Conservation (phyloP, 495 filamentous ascomycete species). For the Aspergillus nanangensis region DNA sequence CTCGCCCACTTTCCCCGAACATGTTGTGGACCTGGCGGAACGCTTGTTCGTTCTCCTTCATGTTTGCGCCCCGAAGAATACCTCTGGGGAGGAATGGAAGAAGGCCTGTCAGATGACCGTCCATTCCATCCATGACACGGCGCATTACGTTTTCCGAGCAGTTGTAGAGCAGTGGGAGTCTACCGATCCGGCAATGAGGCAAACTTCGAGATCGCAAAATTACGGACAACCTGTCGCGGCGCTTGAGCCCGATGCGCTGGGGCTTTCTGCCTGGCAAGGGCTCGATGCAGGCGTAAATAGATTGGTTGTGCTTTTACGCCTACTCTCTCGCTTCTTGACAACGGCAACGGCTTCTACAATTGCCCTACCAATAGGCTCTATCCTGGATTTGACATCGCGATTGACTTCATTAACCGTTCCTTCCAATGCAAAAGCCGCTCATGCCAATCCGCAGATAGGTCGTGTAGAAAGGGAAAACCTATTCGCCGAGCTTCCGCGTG, state of each 20-base stretch:
- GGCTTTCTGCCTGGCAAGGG: constrained; percentile 66
- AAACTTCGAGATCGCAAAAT: constrained; percentile 19
- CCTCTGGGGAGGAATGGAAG: constrained; percentile 67
- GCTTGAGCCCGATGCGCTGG: constrained; percentile 35
- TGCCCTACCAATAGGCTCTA: constrained; percentile 55
- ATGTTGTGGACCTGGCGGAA: constrained; percentile 49
- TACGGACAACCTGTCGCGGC: constrained; percentile 37
- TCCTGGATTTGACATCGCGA: constrained; percentile 62
- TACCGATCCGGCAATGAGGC: constrained; percentile 27
- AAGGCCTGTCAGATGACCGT: constrained; percentile 56
- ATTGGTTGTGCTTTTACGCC: constrained; percentile 53
- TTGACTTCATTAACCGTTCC: constrained; percentile 64
- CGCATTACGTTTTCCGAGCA: constrained; percentile 69
- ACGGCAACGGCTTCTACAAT: constrained; percentile 57
- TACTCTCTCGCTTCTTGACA: constrained; percentile 52
- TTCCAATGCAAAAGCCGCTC: constrained; percentile 32
- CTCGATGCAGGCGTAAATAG: constrained; percentile 66
- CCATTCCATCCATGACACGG: constrained; percentile 57
- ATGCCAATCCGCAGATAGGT: constrained; percentile 62
- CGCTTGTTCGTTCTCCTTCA: constrained; percentile 64
- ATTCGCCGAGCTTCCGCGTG: constrained; percentile 62
- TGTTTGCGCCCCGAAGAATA: constrained; percentile 71
- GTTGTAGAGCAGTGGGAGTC: constrained; percentile 77
- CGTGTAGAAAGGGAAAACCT: constrained; percentile 75
- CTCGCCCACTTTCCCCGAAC: constrained; percentile 33